Evolutionary conservation across 208 protist species (phyloP).

Genomic region (Trichomonas vaginalis): DNA sequence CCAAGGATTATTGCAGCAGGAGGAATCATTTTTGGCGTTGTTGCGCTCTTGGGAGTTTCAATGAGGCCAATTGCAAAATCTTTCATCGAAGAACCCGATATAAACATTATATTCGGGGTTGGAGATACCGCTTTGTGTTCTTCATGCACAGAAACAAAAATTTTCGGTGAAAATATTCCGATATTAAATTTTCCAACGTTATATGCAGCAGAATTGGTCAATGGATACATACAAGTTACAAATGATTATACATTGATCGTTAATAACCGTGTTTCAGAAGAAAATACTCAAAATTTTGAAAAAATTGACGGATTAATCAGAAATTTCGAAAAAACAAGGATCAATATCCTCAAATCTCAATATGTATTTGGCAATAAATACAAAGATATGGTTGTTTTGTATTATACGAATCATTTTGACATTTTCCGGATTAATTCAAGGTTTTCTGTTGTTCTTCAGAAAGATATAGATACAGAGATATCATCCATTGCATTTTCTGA

Average conservation of each 20-base stretch:
- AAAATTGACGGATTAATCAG: background rate
- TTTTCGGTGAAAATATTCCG: background rate
- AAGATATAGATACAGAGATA: background rate
- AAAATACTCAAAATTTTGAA: background rate
- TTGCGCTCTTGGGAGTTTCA: background rate
- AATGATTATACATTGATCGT: background rate
- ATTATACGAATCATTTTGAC: background rate
- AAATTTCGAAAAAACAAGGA: background rate
- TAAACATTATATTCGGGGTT: background rate
- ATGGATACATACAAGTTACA: background rate
- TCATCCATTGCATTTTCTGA: background rate
- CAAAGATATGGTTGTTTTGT: background rate
- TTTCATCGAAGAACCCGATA: background rate
- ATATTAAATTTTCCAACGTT: background rate
- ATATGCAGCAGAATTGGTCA: background rate
- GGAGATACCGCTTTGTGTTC: background rate
- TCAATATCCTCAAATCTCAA: background rate
- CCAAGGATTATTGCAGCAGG: background rate
- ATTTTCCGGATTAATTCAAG: background rate
- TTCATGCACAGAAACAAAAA: background rate
- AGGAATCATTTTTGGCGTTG: background rate
- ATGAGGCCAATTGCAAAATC: background rate
- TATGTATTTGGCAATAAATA: background rate
- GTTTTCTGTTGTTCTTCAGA: background rate
- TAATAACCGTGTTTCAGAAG: background rate